These are phyloP conservation scores for Microbotryum scabiosae DNA, from an alignment of 1,284 basidiomycete species.

Conservation along the genomic window DNA sequence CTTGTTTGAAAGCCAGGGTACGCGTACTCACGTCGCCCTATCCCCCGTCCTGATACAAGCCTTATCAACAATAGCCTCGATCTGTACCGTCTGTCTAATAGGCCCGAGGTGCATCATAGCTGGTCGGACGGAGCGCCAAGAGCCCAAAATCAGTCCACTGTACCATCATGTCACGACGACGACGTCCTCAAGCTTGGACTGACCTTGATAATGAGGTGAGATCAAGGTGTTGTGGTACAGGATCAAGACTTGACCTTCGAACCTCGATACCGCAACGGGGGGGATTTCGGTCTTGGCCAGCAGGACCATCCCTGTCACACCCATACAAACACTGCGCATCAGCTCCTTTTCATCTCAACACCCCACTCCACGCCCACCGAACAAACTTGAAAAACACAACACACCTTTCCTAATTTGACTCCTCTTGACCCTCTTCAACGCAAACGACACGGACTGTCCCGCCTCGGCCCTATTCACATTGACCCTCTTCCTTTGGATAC, in stretches of 20 bases:
- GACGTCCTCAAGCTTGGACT: background rate
- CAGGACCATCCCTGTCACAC: conserved; percentile 59
- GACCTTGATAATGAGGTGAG: conserved; percentile 37
- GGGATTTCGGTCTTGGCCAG: conserved; percentile 68
- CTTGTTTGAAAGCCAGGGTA: background rate
- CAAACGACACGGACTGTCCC: conserved; percentile 89
- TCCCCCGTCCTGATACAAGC: conserved; percentile 41
- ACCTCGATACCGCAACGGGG: conserved; percentile 61
- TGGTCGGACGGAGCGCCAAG: no score
- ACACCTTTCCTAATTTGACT: conserved; percentile 76
- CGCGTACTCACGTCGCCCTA: conserved; percentile 8
- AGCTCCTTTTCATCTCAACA: no score
- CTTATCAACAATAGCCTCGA: conserved; percentile 65
- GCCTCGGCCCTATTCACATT: conserved; percentile 78
- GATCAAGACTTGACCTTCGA: conserved; percentile 77
- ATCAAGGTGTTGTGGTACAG: conserved; percentile 59
- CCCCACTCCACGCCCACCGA: conserved; percentile 62
- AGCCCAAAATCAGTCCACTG: no score
- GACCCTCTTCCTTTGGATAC: conserved; percentile 89
- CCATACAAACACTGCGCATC: conserved; percentile 56
- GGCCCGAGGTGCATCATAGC: conserved; percentile 48
- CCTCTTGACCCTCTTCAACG: conserved; percentile 78
- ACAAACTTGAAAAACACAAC: conserved; percentile 55
- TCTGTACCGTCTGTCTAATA: conserved; percentile 80
- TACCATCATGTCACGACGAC: no score